phyloP scores from a whole-genome alignment of 1,139 yeast genomes.

The Yamadazyma dendronema region DNA sequence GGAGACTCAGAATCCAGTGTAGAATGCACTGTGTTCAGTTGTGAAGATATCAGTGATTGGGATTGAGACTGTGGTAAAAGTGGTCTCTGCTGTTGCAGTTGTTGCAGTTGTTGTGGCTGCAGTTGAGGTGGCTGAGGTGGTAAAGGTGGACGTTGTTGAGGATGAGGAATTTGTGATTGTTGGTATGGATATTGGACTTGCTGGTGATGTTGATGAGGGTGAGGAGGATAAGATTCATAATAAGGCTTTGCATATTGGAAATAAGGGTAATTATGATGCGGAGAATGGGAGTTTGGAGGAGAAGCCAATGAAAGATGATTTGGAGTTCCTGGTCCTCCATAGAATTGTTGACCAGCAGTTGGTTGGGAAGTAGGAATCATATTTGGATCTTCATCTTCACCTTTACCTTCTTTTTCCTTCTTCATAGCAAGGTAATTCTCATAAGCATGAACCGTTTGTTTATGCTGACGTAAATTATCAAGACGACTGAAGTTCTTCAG shows the following conservation, averaged over 20 bases:
- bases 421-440: slow-evolving; percentile 46
- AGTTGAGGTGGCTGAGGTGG: too few species aligned
- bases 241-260: slow-evolving; percentile 11
- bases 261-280: slow-evolving; percentile 16
- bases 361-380: neutral
- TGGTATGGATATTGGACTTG: slow-evolving; percentile 1
- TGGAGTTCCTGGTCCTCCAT: slow-evolving; percentile 9
- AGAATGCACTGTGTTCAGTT: neutral
- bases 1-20: neutral
- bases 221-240: slow-evolving; percentile 2
- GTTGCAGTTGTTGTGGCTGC: too few species aligned
- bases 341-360: neutral
- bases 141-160: too few species aligned
- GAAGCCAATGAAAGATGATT: slow-evolving; percentile 13
- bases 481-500: slow-evolving; percentile 76
- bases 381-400: neutral
- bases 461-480: slow-evolving; percentile 89
- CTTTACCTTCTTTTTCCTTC: slow-evolving; percentile 7
- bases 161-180: slow-evolving; percentile 5
- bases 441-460: slow-evolving; percentile 87
- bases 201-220: slow-evolving; percentile 7
- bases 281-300: slow-evolving; percentile 19
- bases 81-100: slow-evolving; percentile 8
- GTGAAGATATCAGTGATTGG: neutral
- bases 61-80: neutral